Conservation (phyloP, 768 basidiomycete genomes). For the Chalciporus sphaerocephalus region DNA sequence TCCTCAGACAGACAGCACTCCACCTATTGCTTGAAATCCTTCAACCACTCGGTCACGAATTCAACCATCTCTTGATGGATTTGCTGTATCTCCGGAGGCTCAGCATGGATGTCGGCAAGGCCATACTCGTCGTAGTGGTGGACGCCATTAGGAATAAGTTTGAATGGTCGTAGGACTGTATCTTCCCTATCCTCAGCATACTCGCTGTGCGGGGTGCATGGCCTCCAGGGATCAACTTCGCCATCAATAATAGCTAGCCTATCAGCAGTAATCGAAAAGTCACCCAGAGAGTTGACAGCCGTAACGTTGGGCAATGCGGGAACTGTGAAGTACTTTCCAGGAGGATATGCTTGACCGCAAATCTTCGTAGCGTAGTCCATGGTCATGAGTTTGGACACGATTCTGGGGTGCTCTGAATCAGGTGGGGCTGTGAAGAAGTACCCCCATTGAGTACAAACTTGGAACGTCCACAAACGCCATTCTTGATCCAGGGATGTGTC, state of each 20-base stretch:
- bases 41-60: conserved; percentile 77
- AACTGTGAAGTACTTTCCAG: conserved; percentile 70
- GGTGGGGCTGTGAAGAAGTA: conserved; percentile 83
- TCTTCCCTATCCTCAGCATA: conserved; percentile 66
- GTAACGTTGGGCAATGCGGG: conserved; percentile 75
- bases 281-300: conserved; percentile 79
- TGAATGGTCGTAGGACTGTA: conserved; percentile 74
- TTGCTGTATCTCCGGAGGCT: conserved; percentile 73
- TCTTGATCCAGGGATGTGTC: conserved; percentile 58
- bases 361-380: conserved; percentile 67
- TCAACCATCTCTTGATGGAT: conserved; percentile 77
- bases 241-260: conserved; percentile 86
- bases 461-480: conserved; percentile 89
- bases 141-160: conserved; percentile 73
- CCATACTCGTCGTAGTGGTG: conserved; percentile 78
- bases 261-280: conserved; percentile 76
- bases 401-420: conserved; percentile 60
- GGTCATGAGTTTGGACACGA: conserved; percentile 75
- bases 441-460: conserved; percentile 94
- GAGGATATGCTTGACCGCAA: conserved; percentile 69
- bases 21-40: conserved; percentile 34
- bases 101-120: conserved; percentile 49
- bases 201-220: conserved; percentile 76
- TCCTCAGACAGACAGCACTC: neutral
- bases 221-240: conserved; percentile 90